phyloP scores from a whole-genome alignment of 148 eudicot genomes.

The Cornus controversa region DNA sequence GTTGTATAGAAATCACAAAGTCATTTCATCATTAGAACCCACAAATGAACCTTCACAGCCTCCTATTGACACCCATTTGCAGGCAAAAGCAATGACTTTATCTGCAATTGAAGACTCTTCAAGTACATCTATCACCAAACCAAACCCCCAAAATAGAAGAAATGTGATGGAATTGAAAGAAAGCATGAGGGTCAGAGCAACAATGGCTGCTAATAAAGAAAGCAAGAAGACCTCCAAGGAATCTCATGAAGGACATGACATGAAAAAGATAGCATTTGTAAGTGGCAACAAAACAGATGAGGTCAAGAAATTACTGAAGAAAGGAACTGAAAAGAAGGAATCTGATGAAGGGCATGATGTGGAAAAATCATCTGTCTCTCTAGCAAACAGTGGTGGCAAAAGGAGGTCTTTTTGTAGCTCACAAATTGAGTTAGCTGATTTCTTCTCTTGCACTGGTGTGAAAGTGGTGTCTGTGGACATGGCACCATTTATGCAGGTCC shows the following conservation, averaged over 20 bases:
- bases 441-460: conserved; percentile 66
- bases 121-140: conserved; percentile 23
- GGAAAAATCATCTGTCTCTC: conserved; percentile 13
- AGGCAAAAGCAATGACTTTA: conserved; percentile 28
- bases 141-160: conserved; percentile 18
- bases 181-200: conserved; percentile 15
- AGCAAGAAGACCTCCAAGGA: conserved; percentile 1
- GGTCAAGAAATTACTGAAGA: conserved; percentile 17
- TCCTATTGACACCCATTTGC: no score
- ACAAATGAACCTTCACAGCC: conserved; percentile 24
- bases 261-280: conserved; percentile 5
- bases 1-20: conserved; percentile 39
- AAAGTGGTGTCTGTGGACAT: conserved; percentile 84
- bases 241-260: conserved; percentile 9
- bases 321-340: conserved; percentile 17
- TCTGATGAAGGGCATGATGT: conserved; percentile 13
- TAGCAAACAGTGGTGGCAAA: conserved; percentile 36
- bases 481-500: conserved; percentile 91
- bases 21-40: conserved; percentile 23
- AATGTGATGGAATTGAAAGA: conserved; percentile 6
- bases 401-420: conserved; percentile 63
- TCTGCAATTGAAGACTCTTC: conserved; percentile 40
- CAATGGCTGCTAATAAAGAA: conserved; percentile 19
- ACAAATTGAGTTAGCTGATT: conserved; percentile 62
- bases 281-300: conserved; percentile 14